Conservation (phyloP, 2,329 filamentous ascomycete species). For the Monilinia fructicola region DNA sequence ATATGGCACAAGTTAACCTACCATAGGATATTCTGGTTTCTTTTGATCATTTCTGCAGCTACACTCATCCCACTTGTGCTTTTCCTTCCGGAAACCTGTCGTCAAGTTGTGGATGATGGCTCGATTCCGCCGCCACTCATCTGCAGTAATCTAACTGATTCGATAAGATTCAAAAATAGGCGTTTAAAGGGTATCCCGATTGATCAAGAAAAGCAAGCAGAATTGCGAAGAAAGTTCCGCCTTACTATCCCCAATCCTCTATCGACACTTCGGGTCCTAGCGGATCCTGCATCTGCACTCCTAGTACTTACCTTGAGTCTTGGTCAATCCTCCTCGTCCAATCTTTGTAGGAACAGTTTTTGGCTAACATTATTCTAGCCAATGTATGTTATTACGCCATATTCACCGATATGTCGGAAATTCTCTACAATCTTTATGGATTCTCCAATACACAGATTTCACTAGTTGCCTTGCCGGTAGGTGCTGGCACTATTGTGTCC, state of each 20-base stretch:
- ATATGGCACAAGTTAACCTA: too few relatives aligned
- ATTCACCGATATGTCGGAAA: conserved; percentile 20
- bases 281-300: conserved; percentile 47
- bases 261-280: conserved; percentile 45
- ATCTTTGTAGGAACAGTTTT: too few relatives aligned
- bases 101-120: conserved; percentile 32
- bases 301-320: conserved; percentile 52
- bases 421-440: conserved; percentile 1
- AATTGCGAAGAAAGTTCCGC: conserved; percentile 39
- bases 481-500: conserved; percentile 17
- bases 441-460: conserved; percentile 44
- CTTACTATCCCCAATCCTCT: conserved; percentile 44
- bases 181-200: conserved; percentile 25
- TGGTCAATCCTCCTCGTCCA: background rate
- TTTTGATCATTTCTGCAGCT: conserved; percentile 27
- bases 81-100: conserved; percentile 32
- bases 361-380: conserved; percentile 34
- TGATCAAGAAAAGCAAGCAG: conserved; percentile 33
- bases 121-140: conserved; percentile 55
- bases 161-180: conserved; percentile 27
- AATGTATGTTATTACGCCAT: conserved; percentile 55
- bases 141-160: conserved; percentile 56
- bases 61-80: conserved; percentile 25
- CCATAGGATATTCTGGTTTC: conserved; percentile 52
- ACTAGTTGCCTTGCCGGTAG: conserved; percentile 28